Base-by-base conservation (phyloP, 208 protist genomes). In the Wallacemonas sp. region DNA sequence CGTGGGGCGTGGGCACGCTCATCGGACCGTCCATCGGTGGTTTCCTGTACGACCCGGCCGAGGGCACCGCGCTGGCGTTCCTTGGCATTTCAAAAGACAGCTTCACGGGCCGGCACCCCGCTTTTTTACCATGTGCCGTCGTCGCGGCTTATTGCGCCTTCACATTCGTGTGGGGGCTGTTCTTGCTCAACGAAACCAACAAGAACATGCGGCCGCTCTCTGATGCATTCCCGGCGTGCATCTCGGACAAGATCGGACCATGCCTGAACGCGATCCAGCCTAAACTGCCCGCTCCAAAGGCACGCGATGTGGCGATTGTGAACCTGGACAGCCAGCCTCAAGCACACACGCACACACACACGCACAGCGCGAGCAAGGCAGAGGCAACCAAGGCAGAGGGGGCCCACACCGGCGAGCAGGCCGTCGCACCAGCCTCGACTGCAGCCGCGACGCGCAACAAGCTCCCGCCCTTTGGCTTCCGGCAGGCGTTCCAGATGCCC, bases 1-100 rank as follows among this genome's bases (percentile, higher is more conserved):
- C 82, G 1, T 94, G 85, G 85, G 81, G 85, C 21, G 56, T 89
- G 0, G 88, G 88, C n/a, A 84, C 78, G 11, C 74, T 91, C 5
- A 68, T 94, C 24, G 88, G 88, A 14, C 82, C 85, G 3, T 47
- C 72, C 9, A 68, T 88, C 17, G 88, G 88, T 11, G 88, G 88
- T 14, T 77, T 79, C 33, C 73, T 94, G 34, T 94, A 94, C 66
- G 62, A 92, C 57, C 88, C 88, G 0, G 81, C 54, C 0, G 38
- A 72, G 2, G 80, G 48, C 36, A 0, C 57, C 32, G 27, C 16
- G 3, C 33, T 81, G 8, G 21, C 52, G 24, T 90, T 65, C 29
- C 32, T 74, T 26, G 38, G 54, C 56, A 56, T 87, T 6, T 74
- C 26, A 17, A 6, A 61, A 33, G 61, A 62, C 2, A 49, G 73